A percentile compares a stretch with the other conserved stretches of the same genome.
Conservation (phyloP, 2,329 filamentous ascomycete genomes). For the Tolypocladium guangdongense region DNA sequence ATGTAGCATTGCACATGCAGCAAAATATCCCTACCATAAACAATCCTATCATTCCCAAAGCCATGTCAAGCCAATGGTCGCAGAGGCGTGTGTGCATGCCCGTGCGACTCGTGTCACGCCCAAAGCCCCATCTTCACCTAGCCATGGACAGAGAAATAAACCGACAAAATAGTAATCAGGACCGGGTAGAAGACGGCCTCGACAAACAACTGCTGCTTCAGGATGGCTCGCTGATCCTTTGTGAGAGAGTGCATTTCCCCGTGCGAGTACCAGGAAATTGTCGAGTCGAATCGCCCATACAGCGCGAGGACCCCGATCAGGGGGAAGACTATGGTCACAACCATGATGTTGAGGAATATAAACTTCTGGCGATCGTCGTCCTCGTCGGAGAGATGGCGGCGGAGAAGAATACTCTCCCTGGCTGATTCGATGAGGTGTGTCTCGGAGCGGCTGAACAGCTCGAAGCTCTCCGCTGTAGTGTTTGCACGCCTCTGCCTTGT, state of each 20-base stretch:
- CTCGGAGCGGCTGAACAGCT: constrained; percentile 16
- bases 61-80: neutral
- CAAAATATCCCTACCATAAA: neutral
- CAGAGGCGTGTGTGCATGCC: neutral
- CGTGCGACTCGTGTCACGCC: neutral
- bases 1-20: neutral
- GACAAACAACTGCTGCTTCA: constrained; percentile 26
- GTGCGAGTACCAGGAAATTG: constrained; percentile 36
- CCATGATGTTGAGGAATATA: constrained; percentile 28
- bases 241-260: constrained; percentile 32
- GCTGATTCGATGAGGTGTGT: constrained; percentile 19
- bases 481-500: constrained; percentile 6
- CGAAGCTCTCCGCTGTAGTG: constrained; percentile 8
- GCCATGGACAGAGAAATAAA: constrained; percentile 17
- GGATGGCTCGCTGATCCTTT: constrained; percentile 14
- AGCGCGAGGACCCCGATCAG: constrained; percentile 35
- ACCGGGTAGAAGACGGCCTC: constrained; percentile 21
- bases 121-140: neutral
- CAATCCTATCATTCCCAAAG: neutral
- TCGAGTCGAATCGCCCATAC: constrained; percentile 30
- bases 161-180: constrained; percentile 18
- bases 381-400: constrained; percentile 14
- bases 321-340: constrained; percentile 31
- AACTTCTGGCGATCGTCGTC: constrained; percentile 18
- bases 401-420: constrained; percentile 17